Conservation (phyloP, 805 yeast genomes). For the Candida ponderosae region DNA sequence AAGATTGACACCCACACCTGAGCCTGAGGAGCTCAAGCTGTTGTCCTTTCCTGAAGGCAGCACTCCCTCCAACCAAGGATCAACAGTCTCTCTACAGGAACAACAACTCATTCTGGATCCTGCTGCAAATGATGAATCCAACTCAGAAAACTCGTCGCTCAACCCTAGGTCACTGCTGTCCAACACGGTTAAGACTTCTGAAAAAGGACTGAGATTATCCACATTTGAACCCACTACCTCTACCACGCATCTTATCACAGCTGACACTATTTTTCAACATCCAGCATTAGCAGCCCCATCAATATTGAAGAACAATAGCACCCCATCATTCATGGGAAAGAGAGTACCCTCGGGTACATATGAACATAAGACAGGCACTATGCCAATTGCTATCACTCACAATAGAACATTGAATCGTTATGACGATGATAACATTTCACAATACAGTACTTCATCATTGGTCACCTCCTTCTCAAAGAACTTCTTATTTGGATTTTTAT, state of each 20-base stretch:
- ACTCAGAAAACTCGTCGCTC: neutral
- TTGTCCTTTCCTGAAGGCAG: too few species aligned
- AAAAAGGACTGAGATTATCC: neutral
- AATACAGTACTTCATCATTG: conserved; percentile 31
- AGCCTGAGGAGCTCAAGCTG: too few species aligned
- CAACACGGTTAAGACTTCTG: neutral
- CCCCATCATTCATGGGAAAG: neutral
- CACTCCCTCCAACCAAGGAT: too few species aligned
- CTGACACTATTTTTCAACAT: neutral
- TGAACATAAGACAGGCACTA: neutral
- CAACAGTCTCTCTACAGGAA: too few species aligned
- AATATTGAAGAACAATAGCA: neutral
- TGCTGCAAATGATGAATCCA: neutral
- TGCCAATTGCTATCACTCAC: conserved; percentile 12
- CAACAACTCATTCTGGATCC: too few species aligned
- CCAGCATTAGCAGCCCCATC: neutral
- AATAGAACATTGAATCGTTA: conserved; percentile 15
- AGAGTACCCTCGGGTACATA: neutral
- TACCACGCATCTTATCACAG: neutral
- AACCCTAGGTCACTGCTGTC: conserved; percentile 6
- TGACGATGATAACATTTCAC: conserved; percentile 27
- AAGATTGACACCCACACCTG: too few species aligned
- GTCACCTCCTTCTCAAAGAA: conserved; percentile 34
- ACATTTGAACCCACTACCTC: neutral
- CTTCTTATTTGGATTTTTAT: conserved; percentile 32